Percentiles rank a stretch among this genome's conserved stretches.
Evolutionary conservation across 75 land plant genomes (phyloP).

Genomic region (Larix kaempferi): DNA sequence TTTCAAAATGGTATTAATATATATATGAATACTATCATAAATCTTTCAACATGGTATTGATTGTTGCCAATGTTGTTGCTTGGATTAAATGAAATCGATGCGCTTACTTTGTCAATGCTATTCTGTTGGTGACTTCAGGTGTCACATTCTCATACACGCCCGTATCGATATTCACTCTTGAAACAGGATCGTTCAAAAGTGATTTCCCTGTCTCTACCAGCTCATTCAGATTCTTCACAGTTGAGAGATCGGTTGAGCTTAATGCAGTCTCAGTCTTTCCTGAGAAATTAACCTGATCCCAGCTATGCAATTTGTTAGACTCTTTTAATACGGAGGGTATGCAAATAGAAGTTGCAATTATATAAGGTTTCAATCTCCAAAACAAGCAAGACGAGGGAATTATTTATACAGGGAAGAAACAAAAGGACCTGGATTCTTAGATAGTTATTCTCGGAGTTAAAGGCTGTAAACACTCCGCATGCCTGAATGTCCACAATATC

Average conservation of each 20-base stretch:
- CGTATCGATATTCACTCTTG: conserved; percentile 10
- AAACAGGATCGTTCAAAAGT: conserved; percentile 2
- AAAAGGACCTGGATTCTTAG: conserved; percentile 56
- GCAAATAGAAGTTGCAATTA: too few relatives aligned
- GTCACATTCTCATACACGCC: conserved; percentile 1
- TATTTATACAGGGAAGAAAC: too few relatives aligned
- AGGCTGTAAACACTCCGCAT: conserved; percentile 28
- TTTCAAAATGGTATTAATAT: too few relatives aligned
- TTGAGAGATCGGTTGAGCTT: conserved; percentile 6
- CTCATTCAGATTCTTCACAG: conserved; percentile 1
- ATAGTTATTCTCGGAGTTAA: conserved; percentile 24
- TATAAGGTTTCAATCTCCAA: too few relatives aligned
- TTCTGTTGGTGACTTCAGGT: conserved; percentile 5
- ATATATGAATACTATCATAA: too few relatives aligned
- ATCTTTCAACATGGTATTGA: too few relatives aligned
- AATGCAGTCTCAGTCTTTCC: too few relatives aligned
- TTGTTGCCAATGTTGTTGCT: too few relatives aligned
- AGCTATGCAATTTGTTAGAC: background rate
- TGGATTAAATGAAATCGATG: too few relatives aligned
- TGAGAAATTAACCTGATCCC: background rate
- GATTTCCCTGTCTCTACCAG: conserved; percentile 8
- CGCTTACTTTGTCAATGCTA: too few relatives aligned
- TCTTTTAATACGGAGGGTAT: too few relatives aligned
- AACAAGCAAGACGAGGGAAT: too few relatives aligned
- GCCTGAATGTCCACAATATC: background rate